Evolutionary conservation across 768 basidiomycete species (phyloP), one percentile per base, ranked within the genome.

Genomic region (Boletus sp.): DNA sequence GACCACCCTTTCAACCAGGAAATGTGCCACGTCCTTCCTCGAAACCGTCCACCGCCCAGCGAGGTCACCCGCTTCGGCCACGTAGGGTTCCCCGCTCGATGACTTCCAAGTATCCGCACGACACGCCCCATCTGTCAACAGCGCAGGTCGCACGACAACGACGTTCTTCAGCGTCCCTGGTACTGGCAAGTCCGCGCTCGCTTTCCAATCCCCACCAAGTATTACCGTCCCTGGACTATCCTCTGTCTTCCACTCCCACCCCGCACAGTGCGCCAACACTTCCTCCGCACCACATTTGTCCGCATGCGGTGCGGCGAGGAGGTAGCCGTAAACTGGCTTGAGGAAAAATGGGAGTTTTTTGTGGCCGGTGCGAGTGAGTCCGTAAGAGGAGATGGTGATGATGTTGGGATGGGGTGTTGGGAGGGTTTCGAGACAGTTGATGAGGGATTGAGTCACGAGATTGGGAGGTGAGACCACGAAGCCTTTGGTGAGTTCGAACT

Each of bases 241-340:
- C n/a, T 73, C 72, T 13, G 74, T 62, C 38, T 79, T 61, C 84
- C 85, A 87, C 1, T 64, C 29, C 76, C 76, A 76, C 1, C 81
- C 85, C 0, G 79, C 72, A 54, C 72, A 70, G 54, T 85, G 74
- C 1, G 75, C 69, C 5, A 81, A 46, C 2, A 78, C 65, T 29
- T 79, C 73, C 68, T 90, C 88, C 32, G 72, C 67, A 7, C 81
- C 85, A 42, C 81, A 40, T 68, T 89, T 90, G 68, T 89, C 87
- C 29, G 63, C 72, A 63, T 84, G 84, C 5, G 83, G 80, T 2
- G 33, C 54, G 5, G 65, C 39, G 40, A 86, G 67, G 27, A 81
- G 44, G 56, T 71, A 75, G 5, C 63, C 55, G 64, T 86, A 87
- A 0, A 88, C 0, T 0, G 76, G 75, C 57, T 77, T 79, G 32